Evolutionary conservation across 192 early-diverging fungal genomes (phyloP), one percentile per base, ranked within the genome.

Genomic region (Entophlyctis luteolus): DNA sequence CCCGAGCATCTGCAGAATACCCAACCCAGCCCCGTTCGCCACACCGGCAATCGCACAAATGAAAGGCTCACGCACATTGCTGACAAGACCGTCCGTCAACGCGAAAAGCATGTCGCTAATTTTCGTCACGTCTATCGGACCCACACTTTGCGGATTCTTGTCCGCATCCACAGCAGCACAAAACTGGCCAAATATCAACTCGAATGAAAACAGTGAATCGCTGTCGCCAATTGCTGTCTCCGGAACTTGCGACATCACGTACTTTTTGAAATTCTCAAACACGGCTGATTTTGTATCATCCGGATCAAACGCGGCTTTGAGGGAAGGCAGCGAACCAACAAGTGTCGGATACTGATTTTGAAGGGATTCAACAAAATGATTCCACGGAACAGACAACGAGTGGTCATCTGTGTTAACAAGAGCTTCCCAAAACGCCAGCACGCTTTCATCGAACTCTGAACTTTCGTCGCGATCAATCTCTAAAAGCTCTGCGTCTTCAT

Each of bases 1-100:
- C 33, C 37, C 48, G 8, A 71, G 54, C 20, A 62, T 35, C 14
- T 63, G 29, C 25, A 71, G 27, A 47, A 71, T 28, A 29, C 65
- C 70, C 28, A 66, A 23, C 14, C 48, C 70, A 23, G 29, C 48
- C 20, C 25, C 22, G 20, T 62, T 48, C 5, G 70, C 52, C 10
- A 59, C 25, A 12, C 20, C 25, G 8, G 29, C 60, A 23, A 62
- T 47, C 18, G 55, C 10, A 36, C 37, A 48, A 2, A 63, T 27
- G 45, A 62, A 29, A 22, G 33, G 32, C 18, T 32, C 12, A 10
- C n/a, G 20, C 0, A 22, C 31, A 27, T 29, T 6, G 22, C 22
- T 35, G 23, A 42, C 35, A 20, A 37, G n/a, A 23, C 23, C 25
- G 22, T 37, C 53, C 50, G 62, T 29, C 35, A 37, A 31, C 16